These are phyloP conservation scores for Spathaspora hagerdaliae DNA, from an alignment of 805 yeast genomes.

Conservation along the genomic window DNA sequence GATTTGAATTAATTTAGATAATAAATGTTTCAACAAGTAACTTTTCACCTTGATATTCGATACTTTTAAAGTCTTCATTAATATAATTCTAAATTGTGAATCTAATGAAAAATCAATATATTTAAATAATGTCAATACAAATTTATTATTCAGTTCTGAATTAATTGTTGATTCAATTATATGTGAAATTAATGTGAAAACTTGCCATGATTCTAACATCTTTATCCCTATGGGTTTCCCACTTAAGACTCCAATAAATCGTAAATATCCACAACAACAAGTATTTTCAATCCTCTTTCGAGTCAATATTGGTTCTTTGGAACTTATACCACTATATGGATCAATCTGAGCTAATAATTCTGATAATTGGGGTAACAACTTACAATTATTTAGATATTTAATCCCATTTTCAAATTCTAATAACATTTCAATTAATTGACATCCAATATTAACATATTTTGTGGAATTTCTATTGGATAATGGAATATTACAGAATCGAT, in stretches of 20 bases:
- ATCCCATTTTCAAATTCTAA: constrained; percentile 63
- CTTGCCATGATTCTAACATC: constrained; percentile 76
- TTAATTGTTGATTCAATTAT: constrained; percentile 48
- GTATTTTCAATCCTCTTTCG: constrained; percentile 56
- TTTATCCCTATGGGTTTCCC: constrained; percentile 57
- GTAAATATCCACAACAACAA: constrained; percentile 71
- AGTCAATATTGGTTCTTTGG: constrained; percentile 73
- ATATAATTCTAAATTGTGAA: constrained; percentile 64
- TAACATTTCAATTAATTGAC: constrained; percentile 65
- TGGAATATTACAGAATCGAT: constrained; percentile 52
- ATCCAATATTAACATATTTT: constrained; percentile 67
- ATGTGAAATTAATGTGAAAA: constrained; percentile 76
- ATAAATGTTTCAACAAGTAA: constrained; percentile 54
- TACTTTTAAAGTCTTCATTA: constrained; percentile 60
- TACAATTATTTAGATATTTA: constrained; percentile 62
- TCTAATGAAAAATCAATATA: constrained; percentile 55
- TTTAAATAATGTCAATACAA: constrained; percentile 54
- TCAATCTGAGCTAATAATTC: constrained; percentile 85
- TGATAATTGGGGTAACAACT: constrained; percentile 81
- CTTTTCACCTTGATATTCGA: constrained; percentile 49
- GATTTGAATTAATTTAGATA: constrained; percentile 32
- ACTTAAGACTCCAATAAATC: constrained; percentile 71
- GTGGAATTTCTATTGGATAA: constrained; percentile 45
- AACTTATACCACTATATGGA: constrained; percentile 69
- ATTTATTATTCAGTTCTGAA: constrained; percentile 39